Conservation (phyloP, 1,284 basidiomycete genomes). For the Apiotrichum laibachii region DNA sequence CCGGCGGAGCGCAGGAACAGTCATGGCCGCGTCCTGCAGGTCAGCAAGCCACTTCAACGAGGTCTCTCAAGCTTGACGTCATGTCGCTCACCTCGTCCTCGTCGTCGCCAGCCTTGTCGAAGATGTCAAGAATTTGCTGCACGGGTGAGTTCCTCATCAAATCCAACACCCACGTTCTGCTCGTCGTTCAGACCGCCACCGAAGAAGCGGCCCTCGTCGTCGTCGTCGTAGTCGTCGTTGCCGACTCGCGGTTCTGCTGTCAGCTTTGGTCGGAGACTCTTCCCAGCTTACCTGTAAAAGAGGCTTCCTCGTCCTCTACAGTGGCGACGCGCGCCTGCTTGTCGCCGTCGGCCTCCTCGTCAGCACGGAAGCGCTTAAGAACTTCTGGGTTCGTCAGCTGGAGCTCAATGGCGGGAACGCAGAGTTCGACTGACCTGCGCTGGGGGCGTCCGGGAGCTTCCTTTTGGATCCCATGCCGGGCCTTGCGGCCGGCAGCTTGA, state of each 20-base stretch:
- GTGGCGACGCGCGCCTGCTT: slow-evolving; percentile 47
- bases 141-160: neutral
- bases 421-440: slow-evolving; percentile 52
- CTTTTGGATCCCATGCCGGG: slow-evolving; percentile 62
- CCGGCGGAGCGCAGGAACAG: slow-evolving; percentile 67
- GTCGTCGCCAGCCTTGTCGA: slow-evolving; percentile 62
- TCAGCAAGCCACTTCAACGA: no score
- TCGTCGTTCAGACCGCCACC: slow-evolving; percentile 84
- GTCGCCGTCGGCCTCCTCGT: neutral
- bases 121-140: slow-evolving; percentile 65
- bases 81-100: slow-evolving; percentile 61
- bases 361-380: slow-evolving; percentile 17
- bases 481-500: slow-evolving; percentile 44
- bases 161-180: slow-evolving; percentile 70
- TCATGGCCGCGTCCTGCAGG: slow-evolving; percentile 50
- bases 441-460: slow-evolving; percentile 76
- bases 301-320: slow-evolving; percentile 56
- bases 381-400: slow-evolving; percentile 1
- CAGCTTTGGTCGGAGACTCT: neutral
- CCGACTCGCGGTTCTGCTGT: neutral
- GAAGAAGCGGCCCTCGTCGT: slow-evolving; percentile 88
- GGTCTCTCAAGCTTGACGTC: slow-evolving; percentile 9
- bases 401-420: neutral
- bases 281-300: neutral
- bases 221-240: slow-evolving; percentile 68